A percentile compares a stretch with the other conserved stretches of the same genome.
phyloP scores from a whole-genome alignment of 78 protist genomes.

The Protostelium mycophagum region DNA sequence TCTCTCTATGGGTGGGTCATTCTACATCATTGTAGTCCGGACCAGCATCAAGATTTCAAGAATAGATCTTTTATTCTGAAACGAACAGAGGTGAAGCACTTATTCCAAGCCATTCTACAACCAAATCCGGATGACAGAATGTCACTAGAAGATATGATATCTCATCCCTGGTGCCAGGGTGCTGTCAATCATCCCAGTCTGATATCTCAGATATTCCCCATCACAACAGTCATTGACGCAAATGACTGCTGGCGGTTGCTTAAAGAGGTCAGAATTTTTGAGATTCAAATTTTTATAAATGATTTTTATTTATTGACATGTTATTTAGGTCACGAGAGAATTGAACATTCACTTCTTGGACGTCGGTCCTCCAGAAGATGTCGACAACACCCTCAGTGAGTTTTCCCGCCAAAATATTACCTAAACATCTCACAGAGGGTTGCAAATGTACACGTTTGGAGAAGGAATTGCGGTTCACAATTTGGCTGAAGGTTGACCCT shows the following conservation, averaged over 20 bases:
- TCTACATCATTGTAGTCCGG: too few relatives aligned
- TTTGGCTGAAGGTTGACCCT: neutral
- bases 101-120: neutral
- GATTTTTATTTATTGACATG: too few relatives aligned
- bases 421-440: neutral
- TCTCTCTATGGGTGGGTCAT: neutral
- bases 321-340: neutral
- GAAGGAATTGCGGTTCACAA: neutral
- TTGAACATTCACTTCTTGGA: slow-evolving; percentile 1
- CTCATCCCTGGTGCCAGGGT: neutral
- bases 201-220: neutral
- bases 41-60: too few relatives aligned
- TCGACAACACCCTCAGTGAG: neutral
- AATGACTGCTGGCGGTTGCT: neutral
- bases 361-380: neutral
- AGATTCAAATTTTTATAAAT: neutral
- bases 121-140: neutral
- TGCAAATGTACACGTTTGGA: neutral
- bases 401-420: neutral
- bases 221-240: neutral
- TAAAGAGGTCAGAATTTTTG: neutral
- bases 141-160: neutral
- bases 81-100: neutral
- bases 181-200: neutral
- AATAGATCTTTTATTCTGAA: too few relatives aligned